These are phyloP conservation scores for Theileria parva DNA, from an alignment of 169 alveolate species.

Conservation along the genomic window DNA sequence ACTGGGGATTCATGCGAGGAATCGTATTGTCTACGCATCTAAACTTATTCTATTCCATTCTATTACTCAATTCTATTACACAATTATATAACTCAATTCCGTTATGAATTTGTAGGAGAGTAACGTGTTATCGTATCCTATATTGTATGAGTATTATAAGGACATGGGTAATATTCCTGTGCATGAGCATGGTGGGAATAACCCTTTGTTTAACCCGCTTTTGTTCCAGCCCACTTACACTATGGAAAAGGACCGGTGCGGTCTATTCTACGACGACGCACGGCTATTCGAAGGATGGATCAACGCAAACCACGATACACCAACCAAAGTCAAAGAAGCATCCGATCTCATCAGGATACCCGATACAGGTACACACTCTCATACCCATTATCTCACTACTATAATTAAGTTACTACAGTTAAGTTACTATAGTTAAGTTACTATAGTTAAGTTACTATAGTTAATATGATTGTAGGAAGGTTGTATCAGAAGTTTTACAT, in stretches of 20 bases:
- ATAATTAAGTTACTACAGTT: too few relatives aligned
- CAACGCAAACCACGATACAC: slow-evolving; percentile 57
- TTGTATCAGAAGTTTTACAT: slow-evolving; percentile 79
- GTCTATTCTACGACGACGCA: slow-evolving; percentile 72
- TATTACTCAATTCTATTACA: too few relatives aligned
- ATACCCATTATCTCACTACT: too few relatives aligned
- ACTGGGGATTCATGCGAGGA: slow-evolving; percentile 79
- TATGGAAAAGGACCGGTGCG: slow-evolving; percentile 65
- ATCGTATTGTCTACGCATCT: slow-evolving; percentile 40
- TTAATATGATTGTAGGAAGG: slow-evolving; percentile 67
- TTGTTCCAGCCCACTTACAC: slow-evolving; percentile 70
- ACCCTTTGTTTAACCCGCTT: slow-evolving; percentile 59
- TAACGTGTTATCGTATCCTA: slow-evolving; percentile 64
- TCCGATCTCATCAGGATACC: slow-evolving; percentile 33
- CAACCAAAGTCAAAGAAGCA: slow-evolving; percentile 58
- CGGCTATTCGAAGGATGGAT: slow-evolving; percentile 71
- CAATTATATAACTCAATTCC: too few relatives aligned
- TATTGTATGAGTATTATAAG: slow-evolving; percentile 53
- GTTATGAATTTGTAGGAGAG: slow-evolving; percentile 59
- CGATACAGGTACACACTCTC: slow-evolving; percentile 15
- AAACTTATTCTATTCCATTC: background rate
- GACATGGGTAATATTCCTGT: slow-evolving; percentile 29
- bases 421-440: background rate
- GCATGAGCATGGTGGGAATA: slow-evolving; percentile 57
- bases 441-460: too few relatives aligned